Evolutionary conservation across 192 early-diverging fungal species (phyloP), one percentile per base, ranked within the genome.

Genomic region (Lunasporangiospora selenospora): DNA sequence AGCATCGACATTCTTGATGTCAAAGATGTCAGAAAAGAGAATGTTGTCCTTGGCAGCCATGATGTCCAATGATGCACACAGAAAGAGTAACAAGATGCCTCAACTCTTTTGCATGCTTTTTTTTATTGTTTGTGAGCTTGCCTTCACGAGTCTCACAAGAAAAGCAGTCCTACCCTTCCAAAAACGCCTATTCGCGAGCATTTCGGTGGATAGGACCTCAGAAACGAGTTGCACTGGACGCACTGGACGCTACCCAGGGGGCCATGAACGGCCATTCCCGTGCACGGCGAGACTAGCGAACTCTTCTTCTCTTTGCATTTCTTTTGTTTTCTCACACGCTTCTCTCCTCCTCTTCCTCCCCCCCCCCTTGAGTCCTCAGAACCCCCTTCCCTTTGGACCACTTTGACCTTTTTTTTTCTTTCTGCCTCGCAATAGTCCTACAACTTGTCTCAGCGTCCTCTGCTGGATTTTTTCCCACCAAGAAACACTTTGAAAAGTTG

Each of bases 21-120:
- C 91, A 66, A 96, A 96, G 40, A 92, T 90, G 62, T 93, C 94
- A 46, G 81, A 82, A 78, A 97, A 98, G 27, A 99, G 60, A 62
- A 92, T 82, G 82, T 83, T 89, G 80, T 94, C 89, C 64, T 83
- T 86, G 73, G 81, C 81, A 23, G 81, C 66, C 84, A 88, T 86
- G 44, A 44, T 75, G 61, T 26, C 16, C 16, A 44, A 44, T 58
- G 26, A 63, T n/a, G n/a, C n/a, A n/a, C n/a, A n/a, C n/a, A n/a
- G n/a, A n/a, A n/a, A n/a, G n/a, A n/a, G n/a, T n/a, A n/a, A n/a
- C n/a, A n/a, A n/a, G n/a, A n/a, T n/a, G n/a, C n/a, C n/a, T n/a
- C n/a, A n/a, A n/a, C n/a, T n/a, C n/a, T n/a, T n/a, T n/a, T n/a
- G n/a, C n/a, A n/a, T n/a, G n/a, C n/a, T n/a, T n/a, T n/a, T n/a